These are phyloP conservation scores for Fallopia convolvulus DNA, from an alignment of 148 eudicot species.

Conservation along the genomic window DNA sequence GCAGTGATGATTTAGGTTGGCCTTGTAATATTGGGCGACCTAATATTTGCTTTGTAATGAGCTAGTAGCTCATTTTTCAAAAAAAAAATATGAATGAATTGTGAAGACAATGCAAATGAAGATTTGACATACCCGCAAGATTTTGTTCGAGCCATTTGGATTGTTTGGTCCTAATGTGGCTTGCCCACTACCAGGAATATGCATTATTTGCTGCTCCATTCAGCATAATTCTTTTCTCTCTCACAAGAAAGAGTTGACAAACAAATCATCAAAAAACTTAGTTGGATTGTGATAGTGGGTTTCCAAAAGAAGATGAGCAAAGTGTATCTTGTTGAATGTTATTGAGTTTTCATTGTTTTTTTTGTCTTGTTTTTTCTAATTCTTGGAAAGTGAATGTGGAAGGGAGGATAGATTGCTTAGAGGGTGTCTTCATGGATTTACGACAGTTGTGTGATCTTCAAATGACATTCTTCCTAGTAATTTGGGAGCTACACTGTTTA, in stretches of 20 bases:
- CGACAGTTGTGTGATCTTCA: not conserved
- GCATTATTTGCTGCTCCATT: slow-evolving; percentile 17
- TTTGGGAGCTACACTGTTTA: slow-evolving; percentile 4
- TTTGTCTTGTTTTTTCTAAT: slow-evolving; percentile 1
- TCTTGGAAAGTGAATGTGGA: slow-evolving; percentile 5
- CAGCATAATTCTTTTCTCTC: slow-evolving; percentile 16
- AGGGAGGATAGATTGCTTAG: slow-evolving; percentile 12
- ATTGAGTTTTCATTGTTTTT: slow-evolving; percentile 6
- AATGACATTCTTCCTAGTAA: not conserved
- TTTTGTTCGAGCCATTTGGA: slow-evolving; percentile 20
- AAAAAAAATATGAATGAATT: not conserved
- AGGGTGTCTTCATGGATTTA: not conserved
- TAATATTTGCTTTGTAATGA: too few species aligned
- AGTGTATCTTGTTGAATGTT: not conserved
- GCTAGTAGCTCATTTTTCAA: too few species aligned
- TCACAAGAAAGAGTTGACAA: not conserved
- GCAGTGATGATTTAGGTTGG: too few species aligned
- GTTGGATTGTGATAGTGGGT: not conserved
- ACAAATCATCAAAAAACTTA: not conserved
- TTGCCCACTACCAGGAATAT: slow-evolving; percentile 20
- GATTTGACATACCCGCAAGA: slow-evolving; percentile 7
- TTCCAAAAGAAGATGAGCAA: not conserved
- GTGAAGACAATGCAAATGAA: not conserved
- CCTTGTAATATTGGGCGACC: too few species aligned
- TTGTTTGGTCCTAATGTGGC: slow-evolving; percentile 20